Percentiles rank a stretch among this genome's conserved stretches.
Conservation (phyloP, 352 stramenopile species). For the Globisporangium mamillatum region DNA sequence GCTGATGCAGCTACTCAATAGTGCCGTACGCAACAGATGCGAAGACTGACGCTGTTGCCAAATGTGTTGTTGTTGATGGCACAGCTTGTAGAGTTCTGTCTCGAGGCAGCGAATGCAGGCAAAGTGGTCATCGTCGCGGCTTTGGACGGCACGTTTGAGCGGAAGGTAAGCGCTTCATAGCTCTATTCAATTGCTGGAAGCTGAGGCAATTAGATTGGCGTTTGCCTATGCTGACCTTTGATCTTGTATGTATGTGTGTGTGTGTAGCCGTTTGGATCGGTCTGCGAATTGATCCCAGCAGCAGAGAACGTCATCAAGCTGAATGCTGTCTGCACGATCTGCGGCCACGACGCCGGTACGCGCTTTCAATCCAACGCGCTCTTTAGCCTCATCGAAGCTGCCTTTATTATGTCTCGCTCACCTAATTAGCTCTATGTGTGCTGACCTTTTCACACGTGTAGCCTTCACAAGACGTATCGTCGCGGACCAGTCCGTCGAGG, state of each 20-base stretch:
- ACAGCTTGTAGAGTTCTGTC: conserved; percentile 80
- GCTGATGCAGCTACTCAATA: not conserved
- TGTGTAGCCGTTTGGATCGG: conserved; percentile 62
- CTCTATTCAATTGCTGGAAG: not conserved
- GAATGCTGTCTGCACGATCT: conserved; percentile 81
- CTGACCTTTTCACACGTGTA: conserved; percentile 13
- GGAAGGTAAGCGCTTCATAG: conserved; percentile 35
- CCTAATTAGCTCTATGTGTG: conserved; percentile 5
- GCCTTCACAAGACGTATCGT: conserved; percentile 77
- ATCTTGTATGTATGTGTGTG: conserved; percentile 12
- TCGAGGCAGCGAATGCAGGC: conserved; percentile 59
- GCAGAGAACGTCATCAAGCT: conserved; percentile 83
- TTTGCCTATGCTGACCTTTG: not conserved
- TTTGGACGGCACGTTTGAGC: conserved; percentile 74
- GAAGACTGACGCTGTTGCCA: not conserved
- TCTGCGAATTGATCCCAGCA: conserved; percentile 68
- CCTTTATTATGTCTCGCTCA: not conserved
- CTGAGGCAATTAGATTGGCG: not conserved
- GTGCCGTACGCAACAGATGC: not conserved
- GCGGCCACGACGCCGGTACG: conserved; percentile 63
- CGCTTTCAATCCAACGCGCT: not conserved
- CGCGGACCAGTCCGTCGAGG: conserved; percentile 65
- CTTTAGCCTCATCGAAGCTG: not conserved
- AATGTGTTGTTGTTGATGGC: conserved; percentile 4
- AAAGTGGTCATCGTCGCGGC: conserved; percentile 81